Percentiles rank a stretch among this genome's conserved stretches.
These are phyloP conservation scores for Epichloe amarillans DNA, from an alignment of 2,329 filamentous ascomycete species.

Conservation along the genomic window DNA sequence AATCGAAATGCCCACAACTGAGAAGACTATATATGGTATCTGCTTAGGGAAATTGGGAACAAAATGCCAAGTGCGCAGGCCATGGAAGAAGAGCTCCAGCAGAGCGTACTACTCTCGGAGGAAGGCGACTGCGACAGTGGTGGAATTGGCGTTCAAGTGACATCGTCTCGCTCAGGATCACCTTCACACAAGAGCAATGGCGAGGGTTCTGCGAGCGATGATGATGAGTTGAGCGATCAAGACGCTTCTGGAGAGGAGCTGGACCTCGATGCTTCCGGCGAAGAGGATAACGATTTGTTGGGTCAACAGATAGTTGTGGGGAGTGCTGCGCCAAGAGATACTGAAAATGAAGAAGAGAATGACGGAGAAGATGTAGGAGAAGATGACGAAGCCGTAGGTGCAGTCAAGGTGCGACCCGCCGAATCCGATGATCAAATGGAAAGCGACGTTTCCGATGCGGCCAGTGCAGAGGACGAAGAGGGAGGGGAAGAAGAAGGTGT, in stretches of 20 bases:
- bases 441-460: slow-evolving; percentile 31
- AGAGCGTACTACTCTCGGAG: slow-evolving; percentile 39
- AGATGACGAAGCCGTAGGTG: slow-evolving; percentile 38
- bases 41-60: slow-evolving; percentile 14
- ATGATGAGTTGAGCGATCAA: slow-evolving; percentile 24
- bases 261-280: slow-evolving; percentile 29
- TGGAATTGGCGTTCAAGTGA: slow-evolving; percentile 12
- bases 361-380: slow-evolving; percentile 10
- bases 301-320: slow-evolving; percentile 15
- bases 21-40: slow-evolving; percentile 7
- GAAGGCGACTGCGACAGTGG: slow-evolving; percentile 29
- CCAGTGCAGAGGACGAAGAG: slow-evolving; percentile 24
- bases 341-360: slow-evolving; percentile 18
- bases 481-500: slow-evolving; percentile 16
- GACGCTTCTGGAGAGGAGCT: slow-evolving; percentile 29
- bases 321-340: slow-evolving; percentile 13
- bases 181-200: slow-evolving; percentile 9
- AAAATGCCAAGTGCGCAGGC: slow-evolving; percentile 38
- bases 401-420: slow-evolving; percentile 42
- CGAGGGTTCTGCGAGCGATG: slow-evolving; percentile 13
- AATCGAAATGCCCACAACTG: slow-evolving; percentile 18
- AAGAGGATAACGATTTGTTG: slow-evolving; percentile 24
- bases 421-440: slow-evolving; percentile 36
- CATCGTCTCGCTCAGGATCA: not conserved
- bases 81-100: slow-evolving; percentile 45